Evolutionary conservation across 2,329 filamentous ascomycete species (phyloP), one percentile per base, ranked within the genome.

Genomic region (Tolypocladium cylindrosporum): DNA sequence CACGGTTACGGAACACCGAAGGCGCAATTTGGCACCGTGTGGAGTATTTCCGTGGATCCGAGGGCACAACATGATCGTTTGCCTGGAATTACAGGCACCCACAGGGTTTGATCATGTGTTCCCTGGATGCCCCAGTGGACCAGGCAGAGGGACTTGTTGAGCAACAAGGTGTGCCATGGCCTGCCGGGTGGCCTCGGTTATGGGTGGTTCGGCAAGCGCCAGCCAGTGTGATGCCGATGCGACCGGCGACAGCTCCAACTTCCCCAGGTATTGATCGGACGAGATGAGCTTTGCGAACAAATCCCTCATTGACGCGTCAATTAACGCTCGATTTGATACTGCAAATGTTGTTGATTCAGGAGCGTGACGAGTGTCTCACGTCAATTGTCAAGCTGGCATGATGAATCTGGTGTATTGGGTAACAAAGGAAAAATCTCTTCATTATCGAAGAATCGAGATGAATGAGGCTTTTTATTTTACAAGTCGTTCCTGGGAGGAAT

Each of bases 391-490:
- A 55, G 41, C 21, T 55, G 54, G 27, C 31, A 36, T 37, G 19
- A 36, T 48, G 31, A 36, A 43, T 24, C 24, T 34, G 41, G 27
- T 59, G 40, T 57, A 55, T 59, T 52, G 56, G 48, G 58, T 59
- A 55, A 66, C 62, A 67, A 66, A 63, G 54, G 60, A 66, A 71
- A 66, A 65, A 61, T 39, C 59, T 67, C 65, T 68, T 67, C 64
- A 59, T 68, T 59, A 63, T 66, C 65, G 66, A 69, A 69, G 67
- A 69, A 69, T 62, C 67, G 67, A 69, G 70, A 71, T 70, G 68
- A 71, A 71, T 71, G 71, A 72, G 69, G 68, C 67, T 72, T 74
- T 74, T 74, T 72, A 74, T 72, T 74, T 74, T 74, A 74, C 72
- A 74, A 70, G 67, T 70, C 64, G 64, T 72, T 70, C 67, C 67